Evolutionary conservation across 179 eudicot species (phyloP), one percentile per base, ranked within the genome.

Genomic region (Nepenthes alata): DNA sequence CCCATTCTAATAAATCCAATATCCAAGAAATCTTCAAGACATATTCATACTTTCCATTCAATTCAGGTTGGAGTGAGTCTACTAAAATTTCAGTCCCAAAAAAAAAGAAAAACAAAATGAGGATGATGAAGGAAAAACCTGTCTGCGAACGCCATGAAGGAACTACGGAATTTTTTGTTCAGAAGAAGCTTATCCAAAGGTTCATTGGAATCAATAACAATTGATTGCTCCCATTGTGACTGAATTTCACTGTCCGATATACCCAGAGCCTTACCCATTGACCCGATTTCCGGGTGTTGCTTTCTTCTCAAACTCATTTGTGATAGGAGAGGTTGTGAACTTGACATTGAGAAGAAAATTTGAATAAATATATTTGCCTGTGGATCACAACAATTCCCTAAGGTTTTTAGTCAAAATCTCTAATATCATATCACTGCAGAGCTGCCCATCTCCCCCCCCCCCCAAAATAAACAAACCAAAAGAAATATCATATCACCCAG

Each of bases 91-190:
- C 25, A 25, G 25, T 25, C 25, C 25, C 25, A 25, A 25, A 25
- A 25, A 25, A 25, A 25, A 25, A 25, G 1, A 25, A 25, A 25
- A 25, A 25, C 25, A 25, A 25, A 37, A 45, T 13, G 59, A 53
- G 57, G 49, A 25, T 36, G 11, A 44, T 49, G 59, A 38, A 62
- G 64, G 47, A 52, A 52, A 58, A 45, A 89, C 97, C 97, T 87
- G 75, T 89, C 95, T 25, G 95, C 95, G 75, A 85, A 89, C 70
- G 76, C 88, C 89, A 80, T 78, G 67, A 87, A 89, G 53, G 97
- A 89, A 54, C 74, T 81, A 45, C 87, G 87, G 60, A 89, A 89
- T 65, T 69, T 75, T 76, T 72, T 83, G 76, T 85, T 70, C 69
- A 56, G 55, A 67, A 89, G 95, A 77, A 89, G 95, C 77, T 85